A percentile compares a stretch with the other conserved stretches of the same genome.
phyloP scores from a whole-genome alignment of 768 basidiomycete genomes.

The Leccinum ochraceum region DNA sequence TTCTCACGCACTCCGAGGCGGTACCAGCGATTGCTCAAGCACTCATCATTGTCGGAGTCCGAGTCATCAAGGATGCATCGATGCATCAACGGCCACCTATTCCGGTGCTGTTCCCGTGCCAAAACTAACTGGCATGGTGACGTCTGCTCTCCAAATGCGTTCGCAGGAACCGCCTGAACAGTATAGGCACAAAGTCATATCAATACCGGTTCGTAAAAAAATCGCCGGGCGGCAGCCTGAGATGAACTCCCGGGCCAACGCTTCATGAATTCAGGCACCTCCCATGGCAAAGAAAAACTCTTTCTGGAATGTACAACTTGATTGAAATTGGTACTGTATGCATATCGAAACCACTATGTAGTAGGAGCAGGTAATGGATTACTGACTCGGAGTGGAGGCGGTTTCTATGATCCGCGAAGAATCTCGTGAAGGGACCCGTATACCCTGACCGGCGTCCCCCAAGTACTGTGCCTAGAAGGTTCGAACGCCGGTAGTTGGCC shows the following conservation, averaged over 20 bases:
- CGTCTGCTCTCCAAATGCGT: background rate
- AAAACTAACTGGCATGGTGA: no score
- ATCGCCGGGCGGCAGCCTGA: background rate
- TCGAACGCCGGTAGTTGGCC: background rate
- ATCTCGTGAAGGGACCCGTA: no score
- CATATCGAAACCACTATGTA: background rate
- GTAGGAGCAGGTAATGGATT: no score
- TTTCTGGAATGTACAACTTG: background rate
- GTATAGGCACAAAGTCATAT: no score
- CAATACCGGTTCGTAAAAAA: background rate
- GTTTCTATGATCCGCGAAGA: no score
- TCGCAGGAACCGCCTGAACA: background rate
- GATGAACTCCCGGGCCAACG: background rate
- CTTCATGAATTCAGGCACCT: no score
- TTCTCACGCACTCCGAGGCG: no score
- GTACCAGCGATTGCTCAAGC: no score
- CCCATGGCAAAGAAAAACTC: background rate
- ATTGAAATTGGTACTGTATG: background rate
- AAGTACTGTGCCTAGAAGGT: background rate
- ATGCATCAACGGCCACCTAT: background rate
- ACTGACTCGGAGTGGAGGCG: no score
- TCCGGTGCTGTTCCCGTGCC: background rate
- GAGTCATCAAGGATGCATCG: no score
- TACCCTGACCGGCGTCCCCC: no score
- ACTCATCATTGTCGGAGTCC: no score